phyloP scores from a whole-genome alignment of 2,329 filamentous ascomycete genomes.

The Truncatella angustata region DNA sequence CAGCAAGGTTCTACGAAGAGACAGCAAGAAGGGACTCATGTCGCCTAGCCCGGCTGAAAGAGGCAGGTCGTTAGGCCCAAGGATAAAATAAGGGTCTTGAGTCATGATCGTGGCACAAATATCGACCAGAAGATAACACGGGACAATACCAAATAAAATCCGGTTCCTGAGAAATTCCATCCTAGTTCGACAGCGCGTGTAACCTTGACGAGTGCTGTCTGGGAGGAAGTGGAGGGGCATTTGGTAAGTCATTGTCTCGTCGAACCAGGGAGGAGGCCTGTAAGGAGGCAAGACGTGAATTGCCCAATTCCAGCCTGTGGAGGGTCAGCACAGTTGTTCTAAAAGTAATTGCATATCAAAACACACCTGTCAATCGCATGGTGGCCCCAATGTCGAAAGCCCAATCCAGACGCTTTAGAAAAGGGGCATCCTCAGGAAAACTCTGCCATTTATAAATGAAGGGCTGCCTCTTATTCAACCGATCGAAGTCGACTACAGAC shows the following conservation, averaged over 20 bases:
- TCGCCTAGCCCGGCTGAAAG: constrained; percentile 41
- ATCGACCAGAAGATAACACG: constrained; percentile 67
- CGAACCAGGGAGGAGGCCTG: constrained; percentile 36
- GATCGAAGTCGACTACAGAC: not conserved
- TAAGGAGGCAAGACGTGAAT: constrained; percentile 44
- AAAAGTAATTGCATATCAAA: not conserved
- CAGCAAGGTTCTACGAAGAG: constrained; percentile 55
- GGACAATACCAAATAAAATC: constrained; percentile 44
- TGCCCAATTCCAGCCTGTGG: constrained; percentile 56
- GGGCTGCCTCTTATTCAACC: constrained; percentile 18
- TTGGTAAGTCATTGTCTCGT: constrained; percentile 33
- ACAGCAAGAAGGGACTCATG: constrained; percentile 44
- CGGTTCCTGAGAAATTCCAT: constrained; percentile 43
- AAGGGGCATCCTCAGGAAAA: constrained; percentile 50
- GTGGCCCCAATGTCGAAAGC: constrained; percentile 51
- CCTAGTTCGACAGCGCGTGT: constrained; percentile 39
- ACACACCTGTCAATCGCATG: constrained; percentile 52
- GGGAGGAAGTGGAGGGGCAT: constrained; percentile 39
- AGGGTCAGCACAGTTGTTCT: not conserved
- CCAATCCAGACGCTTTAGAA: constrained; percentile 53
- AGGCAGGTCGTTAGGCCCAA: constrained; percentile 42
- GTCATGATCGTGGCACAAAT: constrained; percentile 65
- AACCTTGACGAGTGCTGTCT: constrained; percentile 43
- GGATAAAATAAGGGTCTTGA: constrained; percentile 75
- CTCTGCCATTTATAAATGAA: constrained; percentile 59